These are phyloP conservation scores for Aspergillus tubingensis DNA, from an alignment of 2,329 filamentous ascomycete genomes.

Conservation along the genomic window DNA sequence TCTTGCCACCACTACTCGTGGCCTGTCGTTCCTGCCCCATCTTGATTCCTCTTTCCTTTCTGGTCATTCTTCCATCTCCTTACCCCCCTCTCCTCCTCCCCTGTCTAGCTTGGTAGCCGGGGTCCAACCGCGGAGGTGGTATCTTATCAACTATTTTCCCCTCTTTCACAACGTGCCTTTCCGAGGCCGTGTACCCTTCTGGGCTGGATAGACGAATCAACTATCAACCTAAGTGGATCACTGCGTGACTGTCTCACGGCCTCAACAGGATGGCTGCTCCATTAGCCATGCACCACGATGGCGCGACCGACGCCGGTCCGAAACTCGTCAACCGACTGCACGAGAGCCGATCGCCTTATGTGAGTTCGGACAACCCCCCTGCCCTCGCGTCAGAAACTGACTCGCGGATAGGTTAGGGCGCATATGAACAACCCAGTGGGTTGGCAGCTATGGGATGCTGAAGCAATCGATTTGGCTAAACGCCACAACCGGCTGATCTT, in stretches of 20 bases:
- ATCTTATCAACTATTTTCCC: conserved; percentile 16
- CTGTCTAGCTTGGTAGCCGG: background rate
- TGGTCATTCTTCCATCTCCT: background rate
- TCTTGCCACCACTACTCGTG: background rate
- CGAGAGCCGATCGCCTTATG: conserved; percentile 61
- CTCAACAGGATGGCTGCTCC: conserved; percentile 30
- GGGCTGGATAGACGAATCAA: conserved; percentile 22
- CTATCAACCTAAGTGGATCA: conserved; percentile 9
- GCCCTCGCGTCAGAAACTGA: conserved; percentile 13
- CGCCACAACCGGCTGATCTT: conserved; percentile 86
- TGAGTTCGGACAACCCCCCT: background rate
- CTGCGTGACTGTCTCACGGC: conserved; percentile 10
- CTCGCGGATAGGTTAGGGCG: conserved; percentile 58
- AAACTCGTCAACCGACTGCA: conserved; percentile 58
- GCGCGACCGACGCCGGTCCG: conserved; percentile 24
- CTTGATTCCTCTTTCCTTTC: background rate
- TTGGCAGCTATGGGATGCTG: conserved; percentile 86
- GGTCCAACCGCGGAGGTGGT: conserved; percentile 2
- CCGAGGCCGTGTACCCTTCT: conserved; percentile 15
- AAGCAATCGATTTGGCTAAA: conserved; percentile 74
- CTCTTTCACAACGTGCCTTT: conserved; percentile 3
- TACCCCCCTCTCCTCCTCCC: background rate
- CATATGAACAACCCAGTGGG: conserved; percentile 81
- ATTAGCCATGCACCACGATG: conserved; percentile 31
- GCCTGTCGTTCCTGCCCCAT: background rate